phyloP scores from a whole-genome alignment of 2,329 filamentous ascomycete genomes.

The Arachnopeziza araneosa region DNA sequence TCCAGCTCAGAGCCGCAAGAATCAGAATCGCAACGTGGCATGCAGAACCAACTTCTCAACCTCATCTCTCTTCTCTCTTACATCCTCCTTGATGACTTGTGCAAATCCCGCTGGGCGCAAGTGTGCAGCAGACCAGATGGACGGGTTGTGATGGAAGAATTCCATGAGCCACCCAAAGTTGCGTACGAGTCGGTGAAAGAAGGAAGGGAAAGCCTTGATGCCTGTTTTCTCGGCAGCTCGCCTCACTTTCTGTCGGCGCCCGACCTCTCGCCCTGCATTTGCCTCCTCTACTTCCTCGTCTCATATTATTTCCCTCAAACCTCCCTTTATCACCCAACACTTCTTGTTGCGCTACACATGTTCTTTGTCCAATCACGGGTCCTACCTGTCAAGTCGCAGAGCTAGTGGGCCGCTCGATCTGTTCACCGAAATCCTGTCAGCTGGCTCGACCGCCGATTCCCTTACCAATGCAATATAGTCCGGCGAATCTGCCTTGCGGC shows the following conservation, averaged over 20 bases:
- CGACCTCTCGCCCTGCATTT: background rate
- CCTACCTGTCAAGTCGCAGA: background rate
- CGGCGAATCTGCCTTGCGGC: constrained; percentile 15
- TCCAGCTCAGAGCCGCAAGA: too few relatives aligned
- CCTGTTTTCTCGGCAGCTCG: constrained; percentile 18
- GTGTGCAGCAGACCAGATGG: background rate
- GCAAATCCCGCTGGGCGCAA: background rate
- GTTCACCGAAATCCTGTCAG: constrained; percentile 12
- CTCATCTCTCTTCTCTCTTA: background rate
- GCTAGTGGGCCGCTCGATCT: constrained; percentile 6
- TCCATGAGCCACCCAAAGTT: background rate
- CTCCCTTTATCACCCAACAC: background rate
- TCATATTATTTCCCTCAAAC: background rate
- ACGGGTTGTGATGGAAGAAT: background rate
- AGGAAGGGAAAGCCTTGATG: constrained; percentile 4
- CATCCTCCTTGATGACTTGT: background rate
- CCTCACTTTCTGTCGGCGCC: constrained; percentile 13
- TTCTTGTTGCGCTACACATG: background rate
- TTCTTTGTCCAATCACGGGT: background rate
- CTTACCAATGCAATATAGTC: constrained; percentile 16
- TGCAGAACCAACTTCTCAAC: background rate
- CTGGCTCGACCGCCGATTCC: background rate
- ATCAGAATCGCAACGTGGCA: background rate
- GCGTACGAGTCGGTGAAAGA: background rate
- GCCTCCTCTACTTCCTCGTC: constrained; percentile 13